A percentile compares a stretch with the other conserved stretches of the same genome.
Evolutionary conservation across 352 stramenopile species (phyloP).

Genomic region (Phytophthora pluvialis): DNA sequence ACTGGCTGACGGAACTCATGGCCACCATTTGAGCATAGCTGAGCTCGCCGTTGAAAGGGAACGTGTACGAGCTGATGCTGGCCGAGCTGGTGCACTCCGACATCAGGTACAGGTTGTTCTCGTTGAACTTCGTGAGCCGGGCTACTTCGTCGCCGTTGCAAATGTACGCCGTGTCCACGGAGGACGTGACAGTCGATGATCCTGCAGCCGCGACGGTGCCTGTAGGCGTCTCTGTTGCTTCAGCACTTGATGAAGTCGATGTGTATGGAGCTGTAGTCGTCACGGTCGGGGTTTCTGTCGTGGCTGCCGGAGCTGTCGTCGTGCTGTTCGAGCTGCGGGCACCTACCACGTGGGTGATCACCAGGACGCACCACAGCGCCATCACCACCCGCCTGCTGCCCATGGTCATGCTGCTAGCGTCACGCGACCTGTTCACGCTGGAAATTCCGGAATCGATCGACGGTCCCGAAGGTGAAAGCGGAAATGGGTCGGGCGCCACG

Average conservation of each 20-base stretch:
- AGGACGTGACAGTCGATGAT: not conserved
- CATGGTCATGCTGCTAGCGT: slow-evolving; percentile 9
- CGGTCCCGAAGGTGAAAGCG: slow-evolving; percentile 20
- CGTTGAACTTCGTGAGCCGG: slow-evolving; percentile 33
- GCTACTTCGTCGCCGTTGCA: slow-evolving; percentile 40
- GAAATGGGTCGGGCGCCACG: slow-evolving; percentile 17
- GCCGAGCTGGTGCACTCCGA: slow-evolving; percentile 26
- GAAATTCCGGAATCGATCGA: slow-evolving; percentile 5
- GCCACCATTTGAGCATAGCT: slow-evolving; percentile 40
- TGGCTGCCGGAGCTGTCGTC: slow-evolving; percentile 15
- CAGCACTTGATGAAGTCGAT: slow-evolving; percentile 6
- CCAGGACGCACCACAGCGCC: slow-evolving; percentile 18
- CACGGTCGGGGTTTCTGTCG: slow-evolving; percentile 22
- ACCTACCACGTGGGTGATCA: slow-evolving; percentile 7
- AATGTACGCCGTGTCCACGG: slow-evolving; percentile 32
- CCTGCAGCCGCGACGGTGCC: slow-evolving; percentile 23
- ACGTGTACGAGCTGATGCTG: slow-evolving; percentile 34
- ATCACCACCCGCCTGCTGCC: slow-evolving; percentile 1
- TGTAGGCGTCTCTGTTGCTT: slow-evolving; percentile 14
- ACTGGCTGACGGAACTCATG: slow-evolving; percentile 31
- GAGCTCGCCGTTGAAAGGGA: slow-evolving; percentile 41
- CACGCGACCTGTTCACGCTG: not conserved
- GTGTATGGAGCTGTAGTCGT: slow-evolving; percentile 14
- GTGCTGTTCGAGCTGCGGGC: slow-evolving; percentile 23
- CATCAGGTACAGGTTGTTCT: slow-evolving; percentile 39